These are phyloP conservation scores for Coniochaeta prunicola DNA, from an alignment of 2,329 filamentous ascomycete genomes.

Conservation along the genomic window DNA sequence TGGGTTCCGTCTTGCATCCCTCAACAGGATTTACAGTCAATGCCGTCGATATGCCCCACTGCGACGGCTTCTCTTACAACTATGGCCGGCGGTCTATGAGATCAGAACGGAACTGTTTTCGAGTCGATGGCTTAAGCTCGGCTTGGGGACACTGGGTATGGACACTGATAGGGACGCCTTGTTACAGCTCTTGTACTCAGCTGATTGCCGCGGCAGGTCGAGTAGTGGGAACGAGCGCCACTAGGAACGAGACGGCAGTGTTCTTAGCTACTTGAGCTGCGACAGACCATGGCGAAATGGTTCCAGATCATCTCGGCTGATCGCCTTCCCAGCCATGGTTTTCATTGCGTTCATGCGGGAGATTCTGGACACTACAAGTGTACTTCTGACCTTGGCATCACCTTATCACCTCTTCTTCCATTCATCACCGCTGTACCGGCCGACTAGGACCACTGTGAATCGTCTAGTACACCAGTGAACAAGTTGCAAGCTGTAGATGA, in stretches of 20 bases:
- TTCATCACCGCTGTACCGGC: background rate
- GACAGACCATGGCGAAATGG: background rate
- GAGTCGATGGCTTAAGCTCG: no score
- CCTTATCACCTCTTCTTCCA: background rate
- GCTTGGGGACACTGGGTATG: background rate
- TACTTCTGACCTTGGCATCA: background rate
- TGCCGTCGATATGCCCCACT: background rate
- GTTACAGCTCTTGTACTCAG: background rate
- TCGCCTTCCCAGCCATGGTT: background rate
- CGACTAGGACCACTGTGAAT: background rate
- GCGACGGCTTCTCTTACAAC: no score
- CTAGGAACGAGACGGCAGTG: background rate
- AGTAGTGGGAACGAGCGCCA: background rate
- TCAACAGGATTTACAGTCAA: background rate
- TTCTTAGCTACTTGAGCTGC: background rate
- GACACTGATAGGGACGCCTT: no score
- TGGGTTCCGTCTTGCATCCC: background rate
- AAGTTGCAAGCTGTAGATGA: background rate
- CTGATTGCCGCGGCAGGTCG: background rate
- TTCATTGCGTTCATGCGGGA: background rate
- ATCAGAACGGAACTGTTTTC: no score
- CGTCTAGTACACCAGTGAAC: no score
- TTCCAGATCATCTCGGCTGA: background rate
- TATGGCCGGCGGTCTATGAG: no score
- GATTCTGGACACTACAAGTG: background rate